Base-by-base conservation (phyloP, 2,329 filamentous ascomycete species). In the Zymoseptoria brevis region DNA sequence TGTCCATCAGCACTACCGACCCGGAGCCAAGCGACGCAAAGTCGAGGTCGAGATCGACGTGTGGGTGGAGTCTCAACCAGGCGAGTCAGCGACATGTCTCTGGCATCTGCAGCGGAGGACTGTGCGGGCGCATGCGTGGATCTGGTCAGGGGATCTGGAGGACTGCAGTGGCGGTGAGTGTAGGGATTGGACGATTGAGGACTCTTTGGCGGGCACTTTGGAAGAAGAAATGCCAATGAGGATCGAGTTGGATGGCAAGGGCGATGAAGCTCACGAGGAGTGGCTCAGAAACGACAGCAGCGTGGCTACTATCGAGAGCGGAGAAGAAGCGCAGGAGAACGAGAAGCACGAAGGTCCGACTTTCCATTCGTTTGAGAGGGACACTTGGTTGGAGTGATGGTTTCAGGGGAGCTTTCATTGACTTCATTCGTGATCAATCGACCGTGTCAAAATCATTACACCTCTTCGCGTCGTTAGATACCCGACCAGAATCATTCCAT, bases 1-100 rank as follows among this genome's bases (percentile, higher is more conserved):
- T 2, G 64, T 72, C 35, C 60, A 68, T 50, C 48, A 57, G 13
- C 68, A 68, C 58, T 72, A 71, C 58, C 58, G 60, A 8, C 53
- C 57, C 7, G 29, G 60, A 26, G 54, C 61, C 1, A 61, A 64
- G 52, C 60, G 62, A 9, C 57, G 58, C 9, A 62, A 58, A 13
- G 59, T 62, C 1, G 53, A 60, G 7, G 62, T 70, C 16, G 64
- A 69, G 21, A 54, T 68, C 24, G 69, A 71, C 52, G 62, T 69
- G 35, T 41, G 22, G 4, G 61, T 63, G 6, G 54, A 57, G 1
- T 19, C 58, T 4, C 24, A 52, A 0, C 1, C 6, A 7, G 11
- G n/a, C 26, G 41, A 48, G 11, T 49, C 50, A 19, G 24, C 24
- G 4, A 16, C 19, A 1, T 45, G 60, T 35, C 54, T 19, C 16